phyloP scores from a whole-genome alignment of 1,139 yeast genomes.

The Suhomyces yuchorum region DNA sequence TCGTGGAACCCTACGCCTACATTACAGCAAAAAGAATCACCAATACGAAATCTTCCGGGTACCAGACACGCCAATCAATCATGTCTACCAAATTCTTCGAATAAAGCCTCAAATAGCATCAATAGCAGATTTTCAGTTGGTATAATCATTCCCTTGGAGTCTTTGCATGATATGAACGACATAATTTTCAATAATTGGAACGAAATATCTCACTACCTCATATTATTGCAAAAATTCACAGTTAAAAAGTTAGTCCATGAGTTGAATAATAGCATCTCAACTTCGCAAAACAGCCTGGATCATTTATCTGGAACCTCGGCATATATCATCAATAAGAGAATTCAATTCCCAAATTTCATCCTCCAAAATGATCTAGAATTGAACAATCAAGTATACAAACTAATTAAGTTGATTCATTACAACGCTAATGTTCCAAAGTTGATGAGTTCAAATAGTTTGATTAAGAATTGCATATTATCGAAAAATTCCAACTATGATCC shows the following conservation, averaged over 20 bases:
- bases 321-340: constrained; percentile 38
- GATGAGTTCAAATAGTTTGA: constrained; percentile 39
- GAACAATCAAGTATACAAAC: constrained; percentile 32
- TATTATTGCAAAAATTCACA: constrained; percentile 41
- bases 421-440: constrained; percentile 50
- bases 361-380: constrained; percentile 50
- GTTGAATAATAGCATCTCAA: constrained; percentile 11
- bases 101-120: constrained; percentile 17
- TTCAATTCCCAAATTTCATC: constrained; percentile 39
- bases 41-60: constrained; percentile 6
- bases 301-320: constrained; percentile 4
- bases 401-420: constrained; percentile 43
- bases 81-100: background rate
- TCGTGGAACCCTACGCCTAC: constrained; percentile 41
- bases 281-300: constrained; percentile 2
- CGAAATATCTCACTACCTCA: constrained; percentile 44
- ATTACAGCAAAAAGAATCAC: constrained; percentile 24
- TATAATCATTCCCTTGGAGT: constrained; percentile 48
- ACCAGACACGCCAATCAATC: background rate
- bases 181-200: constrained; percentile 52
- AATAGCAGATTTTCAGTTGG: constrained; percentile 52
- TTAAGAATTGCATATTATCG: constrained; percentile 21
- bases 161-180: constrained; percentile 36
- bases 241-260: constrained; percentile 36
- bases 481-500: constrained; percentile 11